These are phyloP conservation scores for Cruciata laevipes DNA, from an alignment of 257 asterid species.

Conservation along the genomic window DNA sequence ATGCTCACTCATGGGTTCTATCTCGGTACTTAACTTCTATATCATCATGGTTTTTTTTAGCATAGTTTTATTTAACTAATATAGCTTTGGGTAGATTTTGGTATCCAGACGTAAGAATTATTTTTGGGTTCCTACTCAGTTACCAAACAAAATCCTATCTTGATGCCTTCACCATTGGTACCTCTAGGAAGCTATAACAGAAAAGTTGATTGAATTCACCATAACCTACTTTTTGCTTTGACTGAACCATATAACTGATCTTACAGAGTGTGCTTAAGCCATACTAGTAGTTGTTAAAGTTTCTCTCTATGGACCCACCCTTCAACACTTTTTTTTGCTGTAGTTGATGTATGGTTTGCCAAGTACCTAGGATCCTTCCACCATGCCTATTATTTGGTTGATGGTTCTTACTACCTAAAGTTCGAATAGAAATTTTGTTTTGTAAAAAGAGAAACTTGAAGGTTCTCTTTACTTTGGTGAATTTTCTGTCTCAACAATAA, in stretches of 20 bases:
- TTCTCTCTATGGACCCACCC: not conserved
- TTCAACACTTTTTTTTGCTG: not conserved
- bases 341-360: not conserved
- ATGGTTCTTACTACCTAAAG: not conserved
- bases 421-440: not conserved
- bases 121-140: not conserved
- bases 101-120: not conserved
- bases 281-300: not conserved
- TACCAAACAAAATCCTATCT: not conserved
- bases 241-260: too few relatives aligned
- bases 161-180: not conserved
- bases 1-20: slow-evolving; percentile 90
- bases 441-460: not conserved
- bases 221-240: not conserved
- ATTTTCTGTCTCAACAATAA: too few relatives aligned
- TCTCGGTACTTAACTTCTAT: slow-evolving; percentile 45
- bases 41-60: not conserved
- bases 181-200: not conserved
- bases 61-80: slow-evolving; percentile 9
- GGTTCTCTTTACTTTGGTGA: not conserved
- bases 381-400: not conserved
- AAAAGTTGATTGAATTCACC: not conserved
- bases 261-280: too few relatives aligned
- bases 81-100: not conserved
- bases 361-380: not conserved